Evolutionary conservation across 2,329 filamentous ascomycete species (phyloP).

Genomic region (Fusarium dimerum): DNA sequence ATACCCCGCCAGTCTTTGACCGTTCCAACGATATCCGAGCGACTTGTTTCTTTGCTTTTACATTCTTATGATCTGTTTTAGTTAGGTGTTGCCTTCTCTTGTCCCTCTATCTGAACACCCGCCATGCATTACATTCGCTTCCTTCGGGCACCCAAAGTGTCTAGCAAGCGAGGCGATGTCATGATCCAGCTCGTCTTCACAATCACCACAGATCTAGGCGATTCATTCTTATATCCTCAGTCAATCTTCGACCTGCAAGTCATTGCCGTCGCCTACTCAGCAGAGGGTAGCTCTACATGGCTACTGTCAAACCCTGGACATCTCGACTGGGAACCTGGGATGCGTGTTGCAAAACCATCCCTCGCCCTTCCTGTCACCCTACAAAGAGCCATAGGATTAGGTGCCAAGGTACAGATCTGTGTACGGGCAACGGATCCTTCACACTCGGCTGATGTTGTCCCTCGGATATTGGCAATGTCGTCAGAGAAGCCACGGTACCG

Average conservation of each 20-base stretch:
- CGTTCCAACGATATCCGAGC: not conserved
- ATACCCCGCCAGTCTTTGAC: not conserved
- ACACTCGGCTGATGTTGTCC: slow-evolving; percentile 29
- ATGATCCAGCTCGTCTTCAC: slow-evolving; percentile 49
- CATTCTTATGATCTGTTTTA: too few relatives aligned
- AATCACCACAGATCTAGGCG: slow-evolving; percentile 59
- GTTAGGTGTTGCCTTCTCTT: too few relatives aligned
- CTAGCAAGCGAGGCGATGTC: slow-evolving; percentile 25
- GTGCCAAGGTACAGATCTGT: slow-evolving; percentile 30
- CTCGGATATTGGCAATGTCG: slow-evolving; percentile 28
- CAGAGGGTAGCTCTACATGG: slow-evolving; percentile 23
- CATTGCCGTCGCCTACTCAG: slow-evolving; percentile 29
- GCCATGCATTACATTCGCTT: slow-evolving; percentile 61
- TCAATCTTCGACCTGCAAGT: slow-evolving; percentile 46
- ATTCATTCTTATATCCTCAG: slow-evolving; percentile 52
- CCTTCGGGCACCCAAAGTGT: slow-evolving; percentile 47
- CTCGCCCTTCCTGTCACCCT: slow-evolving; percentile 31
- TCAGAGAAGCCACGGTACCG: slow-evolving; percentile 19
- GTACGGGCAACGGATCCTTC: slow-evolving; percentile 27
- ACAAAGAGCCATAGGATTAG: slow-evolving; percentile 26
- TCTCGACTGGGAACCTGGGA: slow-evolving; percentile 36
- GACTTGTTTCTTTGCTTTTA: too few relatives aligned
- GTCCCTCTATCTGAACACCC: not conserved
- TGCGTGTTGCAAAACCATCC: slow-evolving; percentile 42
- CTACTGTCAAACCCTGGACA: slow-evolving; percentile 28